Evolutionary conservation across 2,329 filamentous ascomycete species (phyloP), one percentile per base, ranked within the genome.

Genomic region (Fusarium sp.): DNA sequence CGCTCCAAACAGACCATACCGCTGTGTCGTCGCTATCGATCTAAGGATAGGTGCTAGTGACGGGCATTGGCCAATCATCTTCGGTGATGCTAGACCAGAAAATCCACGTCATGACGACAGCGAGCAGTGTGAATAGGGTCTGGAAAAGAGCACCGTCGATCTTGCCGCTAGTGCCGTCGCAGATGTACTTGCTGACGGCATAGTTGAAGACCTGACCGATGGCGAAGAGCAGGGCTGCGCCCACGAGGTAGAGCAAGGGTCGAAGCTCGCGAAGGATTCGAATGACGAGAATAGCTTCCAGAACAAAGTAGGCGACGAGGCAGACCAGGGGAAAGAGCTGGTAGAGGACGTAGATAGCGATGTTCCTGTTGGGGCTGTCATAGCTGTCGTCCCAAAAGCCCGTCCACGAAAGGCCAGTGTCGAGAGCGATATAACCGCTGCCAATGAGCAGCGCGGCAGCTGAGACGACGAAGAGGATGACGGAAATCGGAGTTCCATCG

Each of bases 61-160:
- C 80, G 33, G 84, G 82, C 80, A 86, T 86, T 16, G 94, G 93
- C 96, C 96, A 99, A 83, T 97, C 95, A 76, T 99, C 96, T 81
- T 99, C 96, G 14, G 96, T 99, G 75, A 99, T 99, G 82, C 93
- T 97, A 50, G 93, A 97, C 96, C 96, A 99, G 84, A 99, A 99
- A 62, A 92, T 80, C 94, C 96, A 99, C 70, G 97, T 82, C 81
- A 89, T 89, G 16, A 93, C 85, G 4, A 99, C 93, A 0, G 94
- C 86, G 11, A 95, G 82, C 1, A 97, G 84, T 0, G 94, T 98
- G 82, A 99, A 98, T 6, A 98, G 83, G 0, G 94, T 97, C 79
- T 97, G 88, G 79, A 99, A 99, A 1, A 99, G 81, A 6, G 95
- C 89, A 54, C 96, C 96, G 77, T 99, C 95, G 76, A 99, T 96